A percentile compares a stretch with the other conserved stretches of the same genome.
Evolutionary conservation across 2,329 filamentous ascomycete species (phyloP).

Genomic region (Trichoderma koningiopsis): DNA sequence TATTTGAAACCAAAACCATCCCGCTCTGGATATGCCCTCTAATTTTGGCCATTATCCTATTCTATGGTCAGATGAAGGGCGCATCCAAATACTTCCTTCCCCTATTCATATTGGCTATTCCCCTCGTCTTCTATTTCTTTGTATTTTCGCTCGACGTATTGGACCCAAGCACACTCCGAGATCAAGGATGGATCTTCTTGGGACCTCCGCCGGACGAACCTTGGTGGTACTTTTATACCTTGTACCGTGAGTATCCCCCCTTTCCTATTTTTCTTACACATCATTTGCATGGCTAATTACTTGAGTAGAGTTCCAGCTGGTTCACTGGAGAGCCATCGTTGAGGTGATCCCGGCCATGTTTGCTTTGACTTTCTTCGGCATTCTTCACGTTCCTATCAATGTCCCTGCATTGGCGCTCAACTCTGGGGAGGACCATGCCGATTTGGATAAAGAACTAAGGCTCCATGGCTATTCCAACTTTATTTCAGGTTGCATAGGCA

Average conservation of each 20-base stretch:
- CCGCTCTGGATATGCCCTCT: constrained; percentile 84
- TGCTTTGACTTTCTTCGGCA: constrained; percentile 94
- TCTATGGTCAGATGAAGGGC: constrained; percentile 73
- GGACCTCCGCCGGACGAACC: constrained; percentile 82
- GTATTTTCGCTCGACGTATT: constrained; percentile 70
- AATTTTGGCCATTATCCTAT: constrained; percentile 71
- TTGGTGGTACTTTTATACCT: constrained; percentile 97
- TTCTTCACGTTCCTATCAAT: constrained; percentile 97
- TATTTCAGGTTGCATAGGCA: constrained; percentile 80
- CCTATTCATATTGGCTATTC: constrained; percentile 79
- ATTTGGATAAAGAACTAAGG: constrained; percentile 87
- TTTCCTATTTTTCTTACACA: neutral
- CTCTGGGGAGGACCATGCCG: constrained; percentile 87
- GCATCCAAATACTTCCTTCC: constrained; percentile 85
- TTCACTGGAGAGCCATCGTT: constrained; percentile 81
- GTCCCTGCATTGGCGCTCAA: constrained; percentile 90
- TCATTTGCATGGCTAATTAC: neutral
- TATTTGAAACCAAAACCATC: constrained; percentile 73
- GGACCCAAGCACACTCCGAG: constrained; percentile 66
- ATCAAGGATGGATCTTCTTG: constrained; percentile 87
- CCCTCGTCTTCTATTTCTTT: constrained; percentile 75
- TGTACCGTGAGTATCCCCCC: constrained; percentile 70
- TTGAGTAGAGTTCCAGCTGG: constrained; percentile 69
- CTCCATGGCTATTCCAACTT: constrained; percentile 94
- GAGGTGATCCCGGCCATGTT: constrained; percentile 93